Evolutionary conservation across 495 filamentous ascomycete species (phyloP), one percentile per base, ranked within the genome.

Genomic region (Penicillium crystallinum): DNA sequence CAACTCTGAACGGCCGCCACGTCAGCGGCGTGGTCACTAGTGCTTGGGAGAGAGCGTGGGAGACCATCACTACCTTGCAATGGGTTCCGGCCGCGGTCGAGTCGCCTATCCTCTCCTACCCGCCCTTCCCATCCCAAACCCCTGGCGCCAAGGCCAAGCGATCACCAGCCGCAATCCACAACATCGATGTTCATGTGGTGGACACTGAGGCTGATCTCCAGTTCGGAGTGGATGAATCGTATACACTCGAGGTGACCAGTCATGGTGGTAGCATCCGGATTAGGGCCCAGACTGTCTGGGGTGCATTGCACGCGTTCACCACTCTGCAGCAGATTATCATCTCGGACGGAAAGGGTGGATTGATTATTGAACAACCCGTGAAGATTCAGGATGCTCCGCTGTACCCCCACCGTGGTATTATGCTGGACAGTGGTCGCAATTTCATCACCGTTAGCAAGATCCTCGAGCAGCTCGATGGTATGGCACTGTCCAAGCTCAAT

Each of bases 241-340:
- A 82, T 58, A 77, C 75, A n/a, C 55, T 83, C 17, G 67, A 73
- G 15, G 70, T 81, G 31, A 35, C 51, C 7, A 57, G 64, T 10
- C 54, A 49, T 17, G 66, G 70, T 1, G 56, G 53, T 42, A 63
- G 44, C 27, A 66, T 80, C 52, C 59, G 59, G 9, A 77, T 83
- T 57, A 74, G 63, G 3, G 65, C 78, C 21, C 55, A 76, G 46
- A 79, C 79, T 0, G 65, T 72, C 49, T 77, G 77, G 71, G 80
- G 79, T 27, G 77, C 75, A n/a, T 61, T 83, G 7, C 78, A 81
- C 59, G 80, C 79, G 12, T 79, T 83, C 53, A 81, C 78, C n/a
- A 83, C 80, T 9, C 60, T 81, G 27, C 74, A 76, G 51, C 78
- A 81, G 55, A 53, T 81, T 12, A 65, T 81, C 45, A 79, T 79